Percentiles rank a stretch among this genome's conserved stretches.
Evolutionary conservation across 495 filamentous ascomycete genomes (phyloP).

Genomic region (Daldinia childiae): DNA sequence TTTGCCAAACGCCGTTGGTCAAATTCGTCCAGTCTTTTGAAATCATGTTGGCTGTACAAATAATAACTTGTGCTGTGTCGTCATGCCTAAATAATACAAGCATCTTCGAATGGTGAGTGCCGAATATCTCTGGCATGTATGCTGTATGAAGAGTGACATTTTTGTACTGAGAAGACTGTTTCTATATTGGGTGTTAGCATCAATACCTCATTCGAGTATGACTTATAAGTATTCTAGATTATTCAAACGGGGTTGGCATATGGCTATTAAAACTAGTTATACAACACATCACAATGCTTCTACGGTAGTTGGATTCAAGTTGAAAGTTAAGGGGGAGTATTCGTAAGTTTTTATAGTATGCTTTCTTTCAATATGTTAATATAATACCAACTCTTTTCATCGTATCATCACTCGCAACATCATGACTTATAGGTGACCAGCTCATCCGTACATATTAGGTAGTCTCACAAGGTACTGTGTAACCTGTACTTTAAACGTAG

Average conservation of each 20-base stretch:
- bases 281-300: neutral
- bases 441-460: neutral
- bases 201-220: neutral
- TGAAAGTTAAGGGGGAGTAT: neutral
- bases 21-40: slow-evolving; percentile 85
- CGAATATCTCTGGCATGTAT: slow-evolving; percentile 85
- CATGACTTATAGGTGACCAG: neutral
- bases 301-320: neutral
- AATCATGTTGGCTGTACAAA: slow-evolving; percentile 93
- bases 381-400: neutral
- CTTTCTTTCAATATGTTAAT: neutral
- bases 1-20: slow-evolving; percentile 85
- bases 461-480: neutral
- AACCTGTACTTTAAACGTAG: neutral
- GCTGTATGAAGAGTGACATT: slow-evolving; percentile 79
- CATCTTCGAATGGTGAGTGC: slow-evolving; percentile 86
- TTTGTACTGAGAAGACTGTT: slow-evolving; percentile 64
- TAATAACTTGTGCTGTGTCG: slow-evolving; percentile 78
- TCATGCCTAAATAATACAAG: slow-evolving; percentile 83
- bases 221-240: neutral
- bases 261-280: neutral
- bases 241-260: neutral
- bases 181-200: slow-evolving; percentile 49
- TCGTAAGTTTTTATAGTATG: neutral
- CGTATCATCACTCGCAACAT: neutral